These are phyloP conservation scores for Astraeus odoratus DNA, from an alignment of 768 basidiomycete genomes.

Conservation along the genomic window DNA sequence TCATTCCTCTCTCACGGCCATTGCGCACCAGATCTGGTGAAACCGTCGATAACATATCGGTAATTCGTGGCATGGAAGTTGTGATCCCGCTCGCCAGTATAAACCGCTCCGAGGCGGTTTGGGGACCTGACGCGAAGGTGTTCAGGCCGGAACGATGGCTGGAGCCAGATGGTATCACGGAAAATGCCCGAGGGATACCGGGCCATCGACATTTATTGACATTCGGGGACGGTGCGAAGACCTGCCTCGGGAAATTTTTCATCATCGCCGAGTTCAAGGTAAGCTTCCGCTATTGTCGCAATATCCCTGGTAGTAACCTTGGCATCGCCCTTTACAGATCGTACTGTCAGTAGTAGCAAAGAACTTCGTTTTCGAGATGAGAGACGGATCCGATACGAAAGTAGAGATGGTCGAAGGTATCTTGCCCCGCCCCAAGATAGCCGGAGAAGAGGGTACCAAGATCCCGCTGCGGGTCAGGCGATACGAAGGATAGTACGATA, in stretches of 20 bases:
- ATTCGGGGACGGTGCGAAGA: conserved; percentile 24
- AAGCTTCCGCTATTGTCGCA: background rate
- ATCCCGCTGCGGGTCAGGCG: conserved; percentile 14
- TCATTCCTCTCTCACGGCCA: conserved; percentile 49
- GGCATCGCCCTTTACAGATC: conserved; percentile 29
- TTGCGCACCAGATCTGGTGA: conserved; percentile 36
- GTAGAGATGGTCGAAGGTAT: conserved; percentile 5
- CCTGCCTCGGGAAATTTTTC: conserved; percentile 23
- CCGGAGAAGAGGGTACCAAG: conserved; percentile 16
- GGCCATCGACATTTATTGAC: conserved; percentile 23
- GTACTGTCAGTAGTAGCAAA: conserved; percentile 36
- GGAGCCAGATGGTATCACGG: conserved; percentile 11
- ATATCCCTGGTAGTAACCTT: background rate
- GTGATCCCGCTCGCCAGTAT: conserved; percentile 37
- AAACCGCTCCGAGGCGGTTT: conserved; percentile 46
- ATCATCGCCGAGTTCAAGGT: conserved; percentile 24
- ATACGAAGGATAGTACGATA: background rate
- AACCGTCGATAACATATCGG: conserved; percentile 31
- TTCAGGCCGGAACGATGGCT: conserved; percentile 21
- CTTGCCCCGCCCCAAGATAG: conserved; percentile 7
- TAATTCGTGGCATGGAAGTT: conserved; percentile 44
- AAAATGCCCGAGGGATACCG: conserved; percentile 15
- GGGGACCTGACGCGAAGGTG: conserved; percentile 47
- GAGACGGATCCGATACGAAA: conserved; percentile 30
- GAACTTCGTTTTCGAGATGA: conserved; percentile 30